Evolutionary conservation across 2,329 filamentous ascomycete species (phyloP), one percentile per base, ranked within the genome.

Genomic region (Nemania sp.): DNA sequence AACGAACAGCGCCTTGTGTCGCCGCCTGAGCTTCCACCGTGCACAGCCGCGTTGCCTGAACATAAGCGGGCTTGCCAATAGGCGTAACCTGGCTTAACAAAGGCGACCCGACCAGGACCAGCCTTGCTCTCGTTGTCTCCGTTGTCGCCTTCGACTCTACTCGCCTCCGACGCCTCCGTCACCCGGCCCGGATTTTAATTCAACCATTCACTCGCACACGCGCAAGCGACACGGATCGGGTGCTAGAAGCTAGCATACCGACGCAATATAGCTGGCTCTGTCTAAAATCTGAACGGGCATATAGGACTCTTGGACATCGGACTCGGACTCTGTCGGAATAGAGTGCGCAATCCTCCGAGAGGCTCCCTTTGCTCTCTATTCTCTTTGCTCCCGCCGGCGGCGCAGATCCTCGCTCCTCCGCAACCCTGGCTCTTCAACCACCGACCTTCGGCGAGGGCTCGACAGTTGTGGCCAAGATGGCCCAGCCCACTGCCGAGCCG

Each of bases 381-480:
- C 17, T 17, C 42, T 34, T 14, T 44, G 22, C 36, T 44, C 58
- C 50, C 57, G 59, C 55, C 54, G 20, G 44, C 47, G 37, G 48
- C 55, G 50, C 52, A 52, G 23, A 39, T 40, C 49, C 49, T 36
- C 31, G 33, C 26, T 31, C 22, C 14, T 31, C 62, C 75, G 77
- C 75, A 82, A 86, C 74, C 71, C 81, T 86, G 84, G 80, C 81
- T 75, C 78, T 86, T 72, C 80, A 83, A 75, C 75, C 80, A 61
- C 79, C 79, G 70, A 71, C 78, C 64, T 79, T 81, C 77, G 81
- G 83, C 80, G 79, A 78, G 79, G 81, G 80, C 76, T 77, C 81
- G 75, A 77, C 78, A 79, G 83, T 80, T 80, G 82, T 80, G 81
- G 83, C 82, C 81, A 77, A 79, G 72, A 87, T 86, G 84, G 82